Evolutionary conservation across 2,329 filamentous ascomycete species (phyloP).

Genomic region (Dactylellina leptospora): DNA sequence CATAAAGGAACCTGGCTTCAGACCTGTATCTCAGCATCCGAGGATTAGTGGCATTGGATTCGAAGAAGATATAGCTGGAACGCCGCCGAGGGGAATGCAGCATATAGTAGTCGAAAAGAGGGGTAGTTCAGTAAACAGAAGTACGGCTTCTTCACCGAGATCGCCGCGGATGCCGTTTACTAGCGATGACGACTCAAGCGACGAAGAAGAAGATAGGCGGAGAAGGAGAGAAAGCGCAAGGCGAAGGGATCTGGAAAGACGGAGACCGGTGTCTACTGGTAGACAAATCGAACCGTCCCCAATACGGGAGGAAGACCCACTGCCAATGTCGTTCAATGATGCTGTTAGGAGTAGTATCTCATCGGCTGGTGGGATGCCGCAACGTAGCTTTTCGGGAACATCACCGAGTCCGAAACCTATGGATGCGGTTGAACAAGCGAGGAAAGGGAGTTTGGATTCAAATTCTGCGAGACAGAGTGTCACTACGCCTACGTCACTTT

Average conservation of each 20-base stretch:
- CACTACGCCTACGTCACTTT: slow-evolving; percentile 11
- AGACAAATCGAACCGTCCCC: slow-evolving; percentile 44
- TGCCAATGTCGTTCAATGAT: neutral
- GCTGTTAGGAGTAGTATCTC: slow-evolving; percentile 22
- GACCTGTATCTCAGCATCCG: slow-evolving; percentile 78
- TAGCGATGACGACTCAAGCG: slow-evolving; percentile 48
- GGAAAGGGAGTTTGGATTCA: slow-evolving; percentile 49
- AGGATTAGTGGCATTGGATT: slow-evolving; percentile 69
- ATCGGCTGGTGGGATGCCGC: slow-evolving; percentile 14
- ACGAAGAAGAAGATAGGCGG: slow-evolving; percentile 43
- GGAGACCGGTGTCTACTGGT: slow-evolving; percentile 37
- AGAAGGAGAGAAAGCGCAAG: slow-evolving; percentile 41
- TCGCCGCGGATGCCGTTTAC: slow-evolving; percentile 51
- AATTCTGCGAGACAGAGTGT: slow-evolving; percentile 36
- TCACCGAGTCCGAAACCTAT: slow-evolving; percentile 46
- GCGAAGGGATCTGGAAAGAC: slow-evolving; percentile 41
- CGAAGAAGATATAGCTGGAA: slow-evolving; percentile 64
- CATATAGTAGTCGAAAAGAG: slow-evolving; percentile 59
- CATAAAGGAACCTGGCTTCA: slow-evolving; percentile 63
- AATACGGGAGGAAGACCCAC: slow-evolving; percentile 38
- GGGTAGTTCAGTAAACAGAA: slow-evolving; percentile 47
- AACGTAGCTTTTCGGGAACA: slow-evolving; percentile 43
- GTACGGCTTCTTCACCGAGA: slow-evolving; percentile 41
- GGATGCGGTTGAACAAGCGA: slow-evolving; percentile 49
- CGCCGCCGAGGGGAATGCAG: slow-evolving; percentile 59